Evolutionary conservation across 441 rosid species (phyloP), one percentile per base, ranked within the genome.

Genomic region (Dalechampia spathulata): DNA sequence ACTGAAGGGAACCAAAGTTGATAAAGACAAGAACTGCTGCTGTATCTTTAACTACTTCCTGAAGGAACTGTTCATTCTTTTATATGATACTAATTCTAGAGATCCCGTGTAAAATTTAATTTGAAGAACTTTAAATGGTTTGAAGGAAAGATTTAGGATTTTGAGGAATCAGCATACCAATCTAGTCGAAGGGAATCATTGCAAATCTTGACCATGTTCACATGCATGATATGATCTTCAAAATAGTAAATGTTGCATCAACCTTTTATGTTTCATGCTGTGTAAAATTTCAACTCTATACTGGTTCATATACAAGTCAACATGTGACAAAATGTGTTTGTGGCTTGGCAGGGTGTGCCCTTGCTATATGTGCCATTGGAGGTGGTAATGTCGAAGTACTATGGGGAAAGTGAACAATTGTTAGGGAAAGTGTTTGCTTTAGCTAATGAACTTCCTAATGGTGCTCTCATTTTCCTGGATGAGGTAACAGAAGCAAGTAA

Each of bases 331-430:
- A 54, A 37, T 60, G 43, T 16, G 56, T 23, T 23, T 57, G 54
- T 54, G 30, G 47, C 25, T 25, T 47, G 58, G 32, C 74, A 89
- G 96, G 93, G 95, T 43, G 86, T 83, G 41, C 97, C 95, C 0
- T 72, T 93, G 65, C 74, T 93, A 30, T 87, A 90, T 70, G 95
- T 93, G 49, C 99, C 99, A 16, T 72, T 87, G 63, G 99, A 93
- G 80, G 78, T 81, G 55, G 85, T 89, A 37, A 38, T 93, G 87
- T 93, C 99, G 17, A 92, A 89, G 66, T 93, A 79, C 73, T 93
- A 87, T 42, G 96, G 97, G 49, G 97, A 93, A 75, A 89, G 96
- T 61, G 97, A 87, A 69, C 81, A 90, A 26, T 38, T 87, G 63
- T 55, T 93, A 64, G 97, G 96, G 13, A 76, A 86, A 72, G 93